Evolutionary conservation across 1,284 basidiomycete species (phyloP).

Genomic region (Boletellus deceptivus): DNA sequence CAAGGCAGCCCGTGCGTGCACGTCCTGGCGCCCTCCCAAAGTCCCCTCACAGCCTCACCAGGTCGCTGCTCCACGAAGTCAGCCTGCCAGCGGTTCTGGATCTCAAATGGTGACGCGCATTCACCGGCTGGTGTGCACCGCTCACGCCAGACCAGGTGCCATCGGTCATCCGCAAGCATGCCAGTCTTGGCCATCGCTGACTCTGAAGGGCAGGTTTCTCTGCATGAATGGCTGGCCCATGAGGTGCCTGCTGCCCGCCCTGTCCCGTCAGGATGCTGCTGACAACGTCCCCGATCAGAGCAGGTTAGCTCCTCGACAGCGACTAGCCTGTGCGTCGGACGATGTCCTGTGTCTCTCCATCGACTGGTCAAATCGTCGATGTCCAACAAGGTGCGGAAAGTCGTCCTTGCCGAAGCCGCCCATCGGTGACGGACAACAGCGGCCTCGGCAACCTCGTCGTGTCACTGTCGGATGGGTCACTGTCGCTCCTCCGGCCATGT

Average conservation of each 20-base stretch:
- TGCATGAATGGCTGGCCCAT: conserved; percentile 55
- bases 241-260: conserved; percentile 39
- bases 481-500: conserved; percentile 58
- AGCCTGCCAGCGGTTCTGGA: conserved; percentile 85
- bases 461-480: conserved; percentile 76
- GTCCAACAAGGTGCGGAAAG: conserved; percentile 30
- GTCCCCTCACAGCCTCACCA: conserved; percentile 31
- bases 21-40: not conserved
- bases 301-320: conserved; percentile 45
- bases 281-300: conserved; percentile 34
- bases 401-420: conserved; percentile 1
- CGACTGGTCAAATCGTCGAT: conserved; percentile 79
- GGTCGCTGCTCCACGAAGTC: conserved; percentile 65
- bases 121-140: not conserved
- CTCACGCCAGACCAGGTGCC: conserved; percentile 47
- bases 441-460: conserved; percentile 60
- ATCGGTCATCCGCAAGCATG: conserved; percentile 39
- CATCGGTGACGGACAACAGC: conserved; percentile 32
- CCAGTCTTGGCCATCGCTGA: conserved; percentile 73
- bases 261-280: not conserved
- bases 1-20: conserved; percentile 12
- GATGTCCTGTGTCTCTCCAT: conserved; percentile 79
- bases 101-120: conserved; percentile 76
- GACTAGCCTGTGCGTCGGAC: conserved; percentile 55
- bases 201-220: conserved; percentile 74